Conservation (phyloP, 306 rosid genomes). For the Vigna trinervia region DNA sequence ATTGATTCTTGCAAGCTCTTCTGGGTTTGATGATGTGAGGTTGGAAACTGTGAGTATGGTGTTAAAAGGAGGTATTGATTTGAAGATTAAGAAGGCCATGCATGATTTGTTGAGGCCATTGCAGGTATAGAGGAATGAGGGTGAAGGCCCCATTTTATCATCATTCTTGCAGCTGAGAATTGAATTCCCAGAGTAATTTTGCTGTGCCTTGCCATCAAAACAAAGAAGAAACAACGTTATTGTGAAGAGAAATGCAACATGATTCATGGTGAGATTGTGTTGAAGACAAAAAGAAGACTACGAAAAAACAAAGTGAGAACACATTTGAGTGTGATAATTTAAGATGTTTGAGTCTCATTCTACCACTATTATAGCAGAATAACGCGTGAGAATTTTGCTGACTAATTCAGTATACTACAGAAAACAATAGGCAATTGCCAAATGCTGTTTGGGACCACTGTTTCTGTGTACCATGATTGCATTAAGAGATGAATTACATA, state of each 20-base stretch:
- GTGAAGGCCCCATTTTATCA: constrained; percentile 51
- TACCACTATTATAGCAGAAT: constrained; percentile 18
- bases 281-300: background rate
- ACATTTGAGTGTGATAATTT: background rate
- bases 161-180: constrained; percentile 38
- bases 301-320: background rate
- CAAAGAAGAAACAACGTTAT: background rate
- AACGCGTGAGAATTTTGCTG: constrained; percentile 37
- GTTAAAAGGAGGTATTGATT: constrained; percentile 58
- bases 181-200: constrained; percentile 52
- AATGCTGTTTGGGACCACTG: constrained; percentile 19
- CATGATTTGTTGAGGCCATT: constrained; percentile 56
- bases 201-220: constrained; percentile 44
- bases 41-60: constrained; percentile 55
- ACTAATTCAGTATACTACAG: background rate
- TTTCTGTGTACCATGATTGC: constrained; percentile 19
- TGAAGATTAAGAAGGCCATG: constrained; percentile 63
- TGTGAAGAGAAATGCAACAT: constrained; percentile 15
- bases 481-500: constrained; percentile 26
- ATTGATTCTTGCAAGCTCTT: constrained; percentile 61
- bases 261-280: constrained; percentile 33
- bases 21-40: constrained; percentile 58
- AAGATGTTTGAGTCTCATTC: constrained; percentile 1
- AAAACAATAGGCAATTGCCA: constrained; percentile 16
- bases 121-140: constrained; percentile 64